A percentile compares a stretch with the other conserved stretches of the same genome.
Evolutionary conservation across 2,329 filamentous ascomycete genomes (phyloP).

Genomic region (Biscogniauxia mediterranea): DNA sequence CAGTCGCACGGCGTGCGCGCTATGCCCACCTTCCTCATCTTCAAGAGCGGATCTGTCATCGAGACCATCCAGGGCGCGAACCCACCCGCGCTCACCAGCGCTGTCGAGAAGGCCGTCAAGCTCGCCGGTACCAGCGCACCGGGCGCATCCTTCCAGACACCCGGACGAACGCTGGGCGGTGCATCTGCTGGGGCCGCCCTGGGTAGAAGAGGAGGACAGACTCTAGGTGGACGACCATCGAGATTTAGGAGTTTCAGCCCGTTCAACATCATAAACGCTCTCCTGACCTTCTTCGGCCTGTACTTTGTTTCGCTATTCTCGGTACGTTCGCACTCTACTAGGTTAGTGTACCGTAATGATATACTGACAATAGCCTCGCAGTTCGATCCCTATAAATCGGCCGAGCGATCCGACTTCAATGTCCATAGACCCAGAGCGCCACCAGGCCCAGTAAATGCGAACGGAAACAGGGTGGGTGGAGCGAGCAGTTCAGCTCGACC

Average conservation of each 20-base stretch:
- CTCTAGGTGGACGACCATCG: constrained; percentile 21
- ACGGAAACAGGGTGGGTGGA: constrained; percentile 29
- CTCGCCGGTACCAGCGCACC: constrained; percentile 44
- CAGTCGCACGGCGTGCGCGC: constrained; percentile 76
- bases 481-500: constrained; percentile 23
- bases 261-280: constrained; percentile 45
- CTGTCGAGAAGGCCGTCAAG: constrained; percentile 66
- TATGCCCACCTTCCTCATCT: constrained; percentile 94
- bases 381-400: constrained; percentile 62
- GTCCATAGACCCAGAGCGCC: constrained; percentile 40
- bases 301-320: constrained; percentile 63
- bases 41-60: constrained; percentile 70
- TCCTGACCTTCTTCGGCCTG: constrained; percentile 57
- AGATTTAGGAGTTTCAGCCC: constrained; percentile 39
- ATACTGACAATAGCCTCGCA: constrained; percentile 26
- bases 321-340: constrained; percentile 38
- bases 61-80: constrained; percentile 82
- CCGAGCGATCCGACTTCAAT: constrained; percentile 60
- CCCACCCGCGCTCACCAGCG: constrained; percentile 69
- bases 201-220: constrained; percentile 18
- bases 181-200: constrained; percentile 12
- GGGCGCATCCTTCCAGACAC: constrained; percentile 50
- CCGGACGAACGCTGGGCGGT: constrained; percentile 58
- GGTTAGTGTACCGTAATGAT: background rate
- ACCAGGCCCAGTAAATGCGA: constrained; percentile 17